Conservation (phyloP, 192 early-diverging fungal species). For the Funneliformis mosseae region DNA sequence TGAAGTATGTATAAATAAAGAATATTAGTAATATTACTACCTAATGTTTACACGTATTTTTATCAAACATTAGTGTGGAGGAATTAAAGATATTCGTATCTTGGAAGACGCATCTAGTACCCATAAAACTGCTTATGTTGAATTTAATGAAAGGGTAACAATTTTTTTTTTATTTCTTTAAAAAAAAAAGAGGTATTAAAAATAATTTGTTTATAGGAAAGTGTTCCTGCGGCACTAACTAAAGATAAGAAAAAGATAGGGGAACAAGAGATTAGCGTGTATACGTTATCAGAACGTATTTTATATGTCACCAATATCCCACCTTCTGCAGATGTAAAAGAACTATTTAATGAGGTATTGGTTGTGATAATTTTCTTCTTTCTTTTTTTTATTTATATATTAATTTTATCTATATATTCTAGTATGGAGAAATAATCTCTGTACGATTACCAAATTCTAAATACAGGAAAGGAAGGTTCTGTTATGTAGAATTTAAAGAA, state of each 20-base stretch:
- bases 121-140: conserved; percentile 4
- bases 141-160: conserved; percentile 14
- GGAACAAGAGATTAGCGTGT: conserved; percentile 15
- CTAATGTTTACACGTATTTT: neutral
- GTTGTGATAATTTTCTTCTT: neutral
- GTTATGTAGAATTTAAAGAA: conserved; percentile 23
- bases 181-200: neutral
- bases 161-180: neutral
- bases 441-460: neutral
- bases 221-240: conserved; percentile 16
- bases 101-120: neutral
- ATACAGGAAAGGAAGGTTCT: neutral
- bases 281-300: neutral
- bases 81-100: neutral
- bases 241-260: conserved; percentile 27
- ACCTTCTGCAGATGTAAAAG: neutral
- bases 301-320: conserved; percentile 23
- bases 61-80: conserved; percentile 6
- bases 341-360: conserved; percentile 12
- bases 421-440: conserved; percentile 24
- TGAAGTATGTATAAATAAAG: neutral
- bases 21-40: neutral
- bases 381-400: conserved; percentile 8
- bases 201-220: neutral
- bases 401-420: neutral